These are phyloP conservation scores for Neonectria faginata DNA, from an alignment of 2,329 filamentous ascomycete species.

Conservation along the genomic window DNA sequence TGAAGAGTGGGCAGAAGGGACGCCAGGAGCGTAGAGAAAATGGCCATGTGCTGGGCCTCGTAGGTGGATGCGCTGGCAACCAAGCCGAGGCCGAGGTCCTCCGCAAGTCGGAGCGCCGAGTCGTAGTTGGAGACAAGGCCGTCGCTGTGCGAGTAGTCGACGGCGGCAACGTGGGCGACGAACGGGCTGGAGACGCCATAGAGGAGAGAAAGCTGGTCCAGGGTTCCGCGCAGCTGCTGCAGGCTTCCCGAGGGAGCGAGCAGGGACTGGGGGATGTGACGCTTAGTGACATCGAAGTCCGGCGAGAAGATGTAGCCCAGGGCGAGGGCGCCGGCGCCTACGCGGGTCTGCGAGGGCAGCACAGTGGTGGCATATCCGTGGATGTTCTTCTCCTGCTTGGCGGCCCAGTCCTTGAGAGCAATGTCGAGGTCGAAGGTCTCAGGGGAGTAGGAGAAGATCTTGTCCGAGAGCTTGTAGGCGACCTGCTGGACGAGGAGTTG, in stretches of 20 bases:
- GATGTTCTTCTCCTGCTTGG: constrained; percentile 78
- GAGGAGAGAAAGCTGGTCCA: constrained; percentile 92
- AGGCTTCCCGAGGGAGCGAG: constrained; percentile 88
- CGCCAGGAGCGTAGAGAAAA: constrained; percentile 86
- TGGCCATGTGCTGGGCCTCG: constrained; percentile 93
- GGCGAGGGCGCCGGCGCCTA: constrained; percentile 89
- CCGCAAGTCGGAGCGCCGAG: constrained; percentile 80
- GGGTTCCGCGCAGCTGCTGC: constrained; percentile 80
- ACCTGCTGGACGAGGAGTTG: constrained; percentile 96
- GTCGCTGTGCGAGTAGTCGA: constrained; percentile 78
- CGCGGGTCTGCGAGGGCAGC: constrained; percentile 84
- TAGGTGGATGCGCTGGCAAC: constrained; percentile 88
- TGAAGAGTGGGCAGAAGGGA: constrained; percentile 85
- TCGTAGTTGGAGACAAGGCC: constrained; percentile 91
- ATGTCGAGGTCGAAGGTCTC: constrained; percentile 92
- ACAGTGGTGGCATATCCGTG: constrained; percentile 84
- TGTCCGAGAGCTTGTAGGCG: constrained; percentile 93
- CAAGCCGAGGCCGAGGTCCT: constrained; percentile 89
- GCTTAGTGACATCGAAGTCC: constrained; percentile 92
- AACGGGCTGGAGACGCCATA: constrained; percentile 94
- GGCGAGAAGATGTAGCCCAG: constrained; percentile 98
- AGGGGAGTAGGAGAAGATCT: constrained; percentile 96
- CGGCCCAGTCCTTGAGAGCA: constrained; percentile 82
- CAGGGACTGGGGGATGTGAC: constrained; percentile 90
- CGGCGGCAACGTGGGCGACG: constrained; percentile 90